Percentiles rank a stretch among this genome's conserved stretches.
These are phyloP conservation scores for Plasmodium sp. DNA, from an alignment of 169 alveolate species.

Conservation along the genomic window DNA sequence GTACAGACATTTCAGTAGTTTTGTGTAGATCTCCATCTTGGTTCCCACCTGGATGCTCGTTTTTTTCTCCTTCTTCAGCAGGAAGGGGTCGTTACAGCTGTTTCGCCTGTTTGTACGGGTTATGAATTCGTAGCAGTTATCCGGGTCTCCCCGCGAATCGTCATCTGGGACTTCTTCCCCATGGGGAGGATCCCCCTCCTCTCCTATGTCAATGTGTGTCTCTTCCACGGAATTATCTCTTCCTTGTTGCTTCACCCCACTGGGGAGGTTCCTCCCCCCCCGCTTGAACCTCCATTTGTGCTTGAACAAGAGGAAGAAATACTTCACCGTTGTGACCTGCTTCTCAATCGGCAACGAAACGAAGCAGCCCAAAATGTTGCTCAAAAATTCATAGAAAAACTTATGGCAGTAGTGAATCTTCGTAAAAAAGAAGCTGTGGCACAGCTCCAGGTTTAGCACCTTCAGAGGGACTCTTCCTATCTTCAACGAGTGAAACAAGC, in stretches of 20 bases:
- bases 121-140: slow-evolving; percentile 14
- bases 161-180: not conserved
- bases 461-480: slow-evolving; percentile 5
- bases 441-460: slow-evolving; percentile 41
- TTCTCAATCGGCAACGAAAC: slow-evolving; percentile 19
- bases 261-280: not conserved
- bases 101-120: slow-evolving; percentile 5
- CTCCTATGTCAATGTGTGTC: not conserved
- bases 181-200: not conserved
- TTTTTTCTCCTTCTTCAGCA: slow-evolving; percentile 25
- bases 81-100: slow-evolving; percentile 14
- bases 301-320: slow-evolving; percentile 48
- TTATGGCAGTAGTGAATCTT: slow-evolving; percentile 46
- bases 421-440: slow-evolving; percentile 38
- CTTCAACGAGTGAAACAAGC: slow-evolving; percentile 58
- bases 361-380: slow-evolving; percentile 38
- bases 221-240: not conserved
- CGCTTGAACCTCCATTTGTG: slow-evolving; percentile 17
- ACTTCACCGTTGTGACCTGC: slow-evolving; percentile 18
- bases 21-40: slow-evolving; percentile 29
- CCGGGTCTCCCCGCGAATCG: not conserved
- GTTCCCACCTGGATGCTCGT: not conserved
- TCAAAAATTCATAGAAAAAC: slow-evolving; percentile 59
- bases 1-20: slow-evolving; percentile 27
- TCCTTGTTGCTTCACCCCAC: not conserved